Evolutionary conservation across 2,329 filamentous ascomycete genomes (phyloP), one percentile per base, ranked within the genome.

Genomic region (Cercospora beticola): DNA sequence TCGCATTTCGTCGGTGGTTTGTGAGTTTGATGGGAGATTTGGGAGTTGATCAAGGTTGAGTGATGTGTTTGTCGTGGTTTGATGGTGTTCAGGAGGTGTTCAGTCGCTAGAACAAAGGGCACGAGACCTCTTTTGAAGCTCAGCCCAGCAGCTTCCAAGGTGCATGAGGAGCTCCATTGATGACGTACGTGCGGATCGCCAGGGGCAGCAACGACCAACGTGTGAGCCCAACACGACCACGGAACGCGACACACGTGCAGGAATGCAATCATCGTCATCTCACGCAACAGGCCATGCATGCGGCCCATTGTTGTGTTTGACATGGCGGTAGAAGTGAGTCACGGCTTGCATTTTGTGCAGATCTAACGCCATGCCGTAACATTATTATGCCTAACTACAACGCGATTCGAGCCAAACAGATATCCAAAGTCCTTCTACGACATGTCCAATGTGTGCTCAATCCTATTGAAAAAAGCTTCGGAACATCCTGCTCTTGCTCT

Each of bases 1-100:
- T 79, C 90, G 90, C 75, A 76, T 77, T 10, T 58, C 77, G 69
- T 59, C 59, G 64, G 68, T 62, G n/a, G 57, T 43, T 9, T 16
- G 36, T 60, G n/a, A 46, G 21, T 28, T 64, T n/a, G 58, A 12
- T 40, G 33, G 43, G 59, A n/a, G 40, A 18, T 21, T 62, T 21
- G 21, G 14, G 31, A 8, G 7, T 16, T 8, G 40, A 5, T 56
- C 28, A 43, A 31, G 23, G 23, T 49, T 60, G 28, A 18, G 8
- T 21, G 49, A 30, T 23, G n/a, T 36, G 56, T 36, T 59, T 14
- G 16, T 12, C 31, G 30, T 33, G 1, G 56, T 18, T 58, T 77
- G 70, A 61, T 63, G 64, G 68, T 57, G n/a, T 65, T 52, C 21
- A 43, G 16, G 36, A 16, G 26, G 21, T 52, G 33, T 56, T 12